phyloP scores from a whole-genome alignment of 768 basidiomycete species.

The Leucocoprinus leucothites region DNA sequence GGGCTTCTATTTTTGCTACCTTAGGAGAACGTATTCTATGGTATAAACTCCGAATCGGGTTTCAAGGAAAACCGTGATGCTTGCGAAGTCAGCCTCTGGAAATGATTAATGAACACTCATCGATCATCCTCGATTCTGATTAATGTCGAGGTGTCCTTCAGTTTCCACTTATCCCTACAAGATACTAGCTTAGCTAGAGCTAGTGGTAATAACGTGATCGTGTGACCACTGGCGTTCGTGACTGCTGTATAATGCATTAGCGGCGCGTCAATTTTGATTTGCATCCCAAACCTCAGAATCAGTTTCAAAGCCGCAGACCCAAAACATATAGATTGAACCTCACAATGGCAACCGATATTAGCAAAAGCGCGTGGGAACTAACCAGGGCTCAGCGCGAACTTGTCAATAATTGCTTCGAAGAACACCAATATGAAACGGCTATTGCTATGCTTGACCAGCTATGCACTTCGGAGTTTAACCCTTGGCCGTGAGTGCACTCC shows the following conservation, averaged over 20 bases:
- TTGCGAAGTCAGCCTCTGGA: too few relatives aligned
- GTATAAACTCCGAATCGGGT: not conserved
- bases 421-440: conserved; percentile 71
- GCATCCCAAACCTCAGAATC: too few relatives aligned
- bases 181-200: too few relatives aligned
- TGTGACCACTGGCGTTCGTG: not conserved
- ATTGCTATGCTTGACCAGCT: conserved; percentile 62
- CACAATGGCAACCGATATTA: not conserved
- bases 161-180: not conserved
- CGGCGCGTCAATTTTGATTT: not conserved
- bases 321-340: too few relatives aligned
- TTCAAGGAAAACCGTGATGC: not conserved
- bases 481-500: conserved; percentile 47
- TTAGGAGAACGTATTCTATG: not conserved
- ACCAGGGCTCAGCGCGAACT: conserved; percentile 24
- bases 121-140: too few relatives aligned
- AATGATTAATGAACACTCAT: too few relatives aligned
- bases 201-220: not conserved
- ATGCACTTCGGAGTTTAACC: conserved; percentile 53
- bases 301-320: too few relatives aligned
- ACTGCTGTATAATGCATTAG: not conserved
- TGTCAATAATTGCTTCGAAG: conserved; percentile 74
- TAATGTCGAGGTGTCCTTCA: not conserved
- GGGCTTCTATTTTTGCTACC: not conserved
- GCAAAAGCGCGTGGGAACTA: conserved; percentile 9